Base-by-base conservation (phyloP, 768 basidiomycete species). In the Termitomyces sp. region DNA sequence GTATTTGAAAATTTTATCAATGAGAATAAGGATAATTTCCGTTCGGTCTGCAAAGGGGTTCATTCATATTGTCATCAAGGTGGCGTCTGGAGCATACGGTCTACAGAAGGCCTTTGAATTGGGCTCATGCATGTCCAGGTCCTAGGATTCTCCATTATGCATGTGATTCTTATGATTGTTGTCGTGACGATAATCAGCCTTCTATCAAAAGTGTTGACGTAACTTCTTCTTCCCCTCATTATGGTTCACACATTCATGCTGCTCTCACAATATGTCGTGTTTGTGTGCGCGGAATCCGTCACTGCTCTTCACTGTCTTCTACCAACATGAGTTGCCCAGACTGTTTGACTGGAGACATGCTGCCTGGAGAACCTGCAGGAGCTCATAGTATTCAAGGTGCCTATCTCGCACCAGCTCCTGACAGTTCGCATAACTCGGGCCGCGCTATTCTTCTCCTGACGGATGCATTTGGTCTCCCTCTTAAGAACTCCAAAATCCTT, bases 401-500 rank as follows among this genome's bases (percentile, higher is more conserved):
- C 43, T 85, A 83, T 65, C 74, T 80, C 43, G 67, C 71, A 52
- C 63, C 75, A 6, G 70, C 66, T 44, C 67, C 65, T 10, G 41
- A 35, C 24, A 38, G 26, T 38, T 35, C 30, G 0, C 63, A 68
- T 11, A 72, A 70, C 3, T 53, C 51, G 3, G 20, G 10, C 28
- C 69, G 70, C 22, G 79, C 82, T 14, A 68, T 87, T 18, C 64
- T 86, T 22, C 64, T 84, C n/a, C 68, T 84, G 24, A 84, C 80
- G 0, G 85, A 87, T 60, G 76, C 73, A 13, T 88, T 84, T 58
- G 86, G 85, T 3, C 68, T 86, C 10, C 71, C 74, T 4, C 65
- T 85, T 32, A 69, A 73, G 30, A 86, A 87, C 62, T 74, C 67
- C 56, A 85, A 82, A 64, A 72, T 88, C 54, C 70, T 86, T 4